These are phyloP conservation scores for Gymnopilus dilepis DNA, from an alignment of 768 basidiomycete species.

Conservation along the genomic window DNA sequence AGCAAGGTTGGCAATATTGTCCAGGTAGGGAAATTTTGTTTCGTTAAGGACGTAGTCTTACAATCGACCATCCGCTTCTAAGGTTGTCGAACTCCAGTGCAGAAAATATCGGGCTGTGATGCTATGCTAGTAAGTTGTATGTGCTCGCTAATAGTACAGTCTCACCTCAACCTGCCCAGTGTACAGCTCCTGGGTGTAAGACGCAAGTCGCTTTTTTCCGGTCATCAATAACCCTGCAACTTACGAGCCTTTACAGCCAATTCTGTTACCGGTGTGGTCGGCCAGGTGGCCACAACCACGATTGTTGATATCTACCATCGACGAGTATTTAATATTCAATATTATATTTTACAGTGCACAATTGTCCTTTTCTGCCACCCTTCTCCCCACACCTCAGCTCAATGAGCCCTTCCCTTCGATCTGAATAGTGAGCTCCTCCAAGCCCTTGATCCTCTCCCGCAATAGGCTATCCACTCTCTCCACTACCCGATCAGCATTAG, in stretches of 20 bases:
- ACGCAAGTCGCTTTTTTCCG: not conserved
- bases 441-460: conserved; percentile 72
- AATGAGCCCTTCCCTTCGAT: conserved; percentile 54
- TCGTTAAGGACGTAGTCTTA: not conserved
- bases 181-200: not conserved
- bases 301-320: not conserved
- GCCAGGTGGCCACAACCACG: not conserved
- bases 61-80: not conserved
- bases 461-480: conserved; percentile 77
- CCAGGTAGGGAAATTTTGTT: not conserved
- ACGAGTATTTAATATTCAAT: not conserved
- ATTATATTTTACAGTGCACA: conserved; percentile 28
- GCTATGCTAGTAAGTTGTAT: not conserved
- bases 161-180: too few species aligned
- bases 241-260: not conserved
- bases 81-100: not conserved
- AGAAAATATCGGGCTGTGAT: not conserved
- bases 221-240: too few species aligned
- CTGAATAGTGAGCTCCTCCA: conserved; percentile 92
- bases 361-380: conserved; percentile 46
- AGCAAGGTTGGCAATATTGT: not conserved
- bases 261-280: not conserved
- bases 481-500: conserved; percentile 73
- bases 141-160: too few species aligned
- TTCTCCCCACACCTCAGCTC: not conserved